phyloP scores from a whole-genome alignment of 169 alveolate genomes.

The Plasmodium yoelii region DNA sequence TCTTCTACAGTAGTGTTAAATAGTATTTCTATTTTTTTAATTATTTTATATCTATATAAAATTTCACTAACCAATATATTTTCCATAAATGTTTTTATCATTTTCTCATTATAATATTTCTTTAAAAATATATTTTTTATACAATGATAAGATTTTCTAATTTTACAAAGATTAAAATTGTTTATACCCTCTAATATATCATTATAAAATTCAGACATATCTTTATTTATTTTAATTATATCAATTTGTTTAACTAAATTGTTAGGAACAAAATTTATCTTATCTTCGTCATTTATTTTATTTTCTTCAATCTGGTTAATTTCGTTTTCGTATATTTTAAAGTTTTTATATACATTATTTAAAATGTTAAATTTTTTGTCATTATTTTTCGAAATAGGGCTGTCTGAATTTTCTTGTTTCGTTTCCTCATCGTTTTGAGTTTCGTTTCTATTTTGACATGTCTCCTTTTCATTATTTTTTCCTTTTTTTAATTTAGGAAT shows the following conservation, averaged over 20 bases:
- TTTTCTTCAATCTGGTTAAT: constrained; percentile 28
- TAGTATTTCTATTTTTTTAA: constrained; percentile 43
- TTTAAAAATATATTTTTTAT: constrained; percentile 20
- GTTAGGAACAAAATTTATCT: constrained; percentile 2
- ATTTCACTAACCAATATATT: constrained; percentile 58
- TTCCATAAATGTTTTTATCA: constrained; percentile 20
- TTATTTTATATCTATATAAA: constrained; percentile 62
- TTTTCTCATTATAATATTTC: constrained; percentile 7
- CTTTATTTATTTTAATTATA: constrained; percentile 8
- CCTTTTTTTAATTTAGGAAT: constrained; percentile 6
- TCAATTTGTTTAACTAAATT: constrained; percentile 11
- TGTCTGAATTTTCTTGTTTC: not conserved
- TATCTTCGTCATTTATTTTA: constrained; percentile 6
- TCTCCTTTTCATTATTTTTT: not conserved
- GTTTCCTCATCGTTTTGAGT: not conserved
- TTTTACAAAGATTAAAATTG: constrained; percentile 26
- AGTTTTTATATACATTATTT: constrained; percentile 34
- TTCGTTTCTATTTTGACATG: not conserved
- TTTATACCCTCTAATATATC: constrained; percentile 39
- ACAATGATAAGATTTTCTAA: constrained; percentile 27
- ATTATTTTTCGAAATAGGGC: not conserved
- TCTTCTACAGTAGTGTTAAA: constrained; percentile 22
- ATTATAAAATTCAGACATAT: constrained; percentile 34
- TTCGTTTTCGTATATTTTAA: constrained; percentile 55
- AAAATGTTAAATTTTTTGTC: not conserved